Evolutionary conservation across 306 rosid species (phyloP).

Genomic region (Crotalaria pallida): DNA sequence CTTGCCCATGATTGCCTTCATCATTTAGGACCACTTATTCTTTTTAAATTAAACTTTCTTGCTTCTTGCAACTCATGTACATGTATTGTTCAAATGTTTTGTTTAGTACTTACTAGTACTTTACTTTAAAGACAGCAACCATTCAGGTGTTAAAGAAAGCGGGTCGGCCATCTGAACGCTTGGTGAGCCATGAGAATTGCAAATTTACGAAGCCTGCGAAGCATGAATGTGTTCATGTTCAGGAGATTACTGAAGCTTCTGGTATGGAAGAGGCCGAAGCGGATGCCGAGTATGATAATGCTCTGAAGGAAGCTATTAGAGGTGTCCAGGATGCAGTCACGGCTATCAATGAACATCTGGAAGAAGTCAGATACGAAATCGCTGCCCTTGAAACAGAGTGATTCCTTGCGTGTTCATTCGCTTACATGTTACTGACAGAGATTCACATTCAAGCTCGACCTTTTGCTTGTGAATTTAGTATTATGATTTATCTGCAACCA

Average conservation of each 20-base stretch:
- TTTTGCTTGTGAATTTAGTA: slow-evolving; percentile 6
- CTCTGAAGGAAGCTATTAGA: slow-evolving; percentile 80
- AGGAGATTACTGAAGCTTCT: slow-evolving; percentile 75
- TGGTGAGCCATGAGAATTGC: slow-evolving; percentile 83
- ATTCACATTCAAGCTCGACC: slow-evolving; percentile 11
- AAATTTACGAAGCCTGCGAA: slow-evolving; percentile 51
- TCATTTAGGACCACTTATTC: neutral
- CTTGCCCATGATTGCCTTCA: neutral
- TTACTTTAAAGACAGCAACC: slow-evolving; percentile 59
- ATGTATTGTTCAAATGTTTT: neutral
- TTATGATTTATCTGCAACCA: neutral
- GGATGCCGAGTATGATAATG: slow-evolving; percentile 78
- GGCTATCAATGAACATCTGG: slow-evolving; percentile 75
- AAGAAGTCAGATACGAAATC: slow-evolving; percentile 94
- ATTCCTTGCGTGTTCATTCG: slow-evolving; percentile 1
- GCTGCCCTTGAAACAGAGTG: slow-evolving; percentile 70
- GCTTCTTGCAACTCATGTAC: neutral
- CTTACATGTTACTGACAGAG: neutral
- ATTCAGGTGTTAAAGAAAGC: slow-evolving; percentile 85
- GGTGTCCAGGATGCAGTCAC: slow-evolving; percentile 86
- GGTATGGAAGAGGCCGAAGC: slow-evolving; percentile 96
- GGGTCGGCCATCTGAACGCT: slow-evolving; percentile 73
- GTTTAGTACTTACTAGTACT: slow-evolving; percentile 28
- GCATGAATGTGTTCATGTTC: slow-evolving; percentile 74
- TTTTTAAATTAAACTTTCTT: neutral